Base-by-base conservation (phyloP, 306 rosid genomes). In the Sophora flavescens region DNA sequence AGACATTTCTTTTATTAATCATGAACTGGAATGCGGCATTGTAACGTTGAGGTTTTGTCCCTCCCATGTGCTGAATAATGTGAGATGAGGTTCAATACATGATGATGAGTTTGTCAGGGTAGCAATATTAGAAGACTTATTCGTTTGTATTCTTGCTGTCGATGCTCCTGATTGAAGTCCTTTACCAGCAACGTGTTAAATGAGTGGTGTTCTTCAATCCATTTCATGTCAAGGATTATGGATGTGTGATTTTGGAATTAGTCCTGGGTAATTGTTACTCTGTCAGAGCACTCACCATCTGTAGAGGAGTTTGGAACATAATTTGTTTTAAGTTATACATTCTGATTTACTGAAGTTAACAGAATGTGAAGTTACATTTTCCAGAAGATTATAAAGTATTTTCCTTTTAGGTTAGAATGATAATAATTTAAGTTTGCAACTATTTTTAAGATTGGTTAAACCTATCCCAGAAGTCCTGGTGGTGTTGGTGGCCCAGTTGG, bases 31-130 rank as follows among this genome's bases (percentile, higher is more conserved):
- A 66, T 13, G 57, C 13, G 59, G 70, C 30, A 64, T 44, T 18
- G 26, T 42, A 75, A 22, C 42, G 42, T 72, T 51, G 58, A 44
- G 75, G 26, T 51, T 71, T 68, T 67, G 50, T 50, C 16, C 14
- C 60, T 58, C 48, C 72, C 69, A 57, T 16, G 47, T 70, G 70
- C 54, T 58, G 70, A 58, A 52, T 64, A 39, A 17, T 58, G 33
- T 47, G 60, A 30, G 80, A 66, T 75, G 84, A 75, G 47, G 79
- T 75, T 82, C 76, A 69, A 44, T 69, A 57, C 15, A 56, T 48
- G 18, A 18, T 32, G 53, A n/a, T 32, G 53, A 64, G 63, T 63
- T 77, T 60, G 56, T 68, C 71, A 44, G 56, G 42, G 17, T 81
- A 36, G 45, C 73, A 39, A 11, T 79, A 11, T 51, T 70, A 51